Evolutionary conservation across 345 rosid species (phyloP).

Genomic region (Salix purpurea): DNA sequence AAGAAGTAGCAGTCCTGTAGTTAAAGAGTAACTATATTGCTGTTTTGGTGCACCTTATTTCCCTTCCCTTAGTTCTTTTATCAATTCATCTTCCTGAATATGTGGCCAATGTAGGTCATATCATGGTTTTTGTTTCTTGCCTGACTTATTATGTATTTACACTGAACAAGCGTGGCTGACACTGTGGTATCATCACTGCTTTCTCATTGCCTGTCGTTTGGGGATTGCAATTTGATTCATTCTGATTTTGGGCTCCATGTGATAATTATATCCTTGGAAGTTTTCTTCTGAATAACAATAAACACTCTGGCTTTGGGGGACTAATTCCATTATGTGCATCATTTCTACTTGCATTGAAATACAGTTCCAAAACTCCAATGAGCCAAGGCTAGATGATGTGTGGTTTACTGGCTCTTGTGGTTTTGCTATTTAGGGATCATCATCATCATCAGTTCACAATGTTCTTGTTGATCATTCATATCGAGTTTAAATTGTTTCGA

Average conservation of each 20-base stretch:
- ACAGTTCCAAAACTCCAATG: not conserved
- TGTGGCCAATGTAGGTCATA: not conserved
- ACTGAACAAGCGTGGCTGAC: not conserved
- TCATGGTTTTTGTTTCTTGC: not conserved
- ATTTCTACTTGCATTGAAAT: not conserved
- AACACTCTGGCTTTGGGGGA: not conserved
- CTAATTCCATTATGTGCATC: constrained; percentile 6
- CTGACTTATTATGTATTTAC: not conserved
- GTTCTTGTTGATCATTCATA: not conserved
- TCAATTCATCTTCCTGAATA: not conserved
- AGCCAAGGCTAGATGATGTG: not conserved
- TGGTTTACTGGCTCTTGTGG: not conserved
- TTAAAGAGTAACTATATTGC: not conserved
- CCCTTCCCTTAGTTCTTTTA: not conserved
- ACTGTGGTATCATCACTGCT: not conserved
- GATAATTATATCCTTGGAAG: constrained; percentile 3
- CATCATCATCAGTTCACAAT: too few relatives aligned
- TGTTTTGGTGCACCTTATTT: not conserved
- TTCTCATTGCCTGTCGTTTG: constrained; percentile 5
- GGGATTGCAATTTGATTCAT: constrained; percentile 2
- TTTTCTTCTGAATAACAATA: constrained; percentile 4
- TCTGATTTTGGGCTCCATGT: constrained; percentile 19
- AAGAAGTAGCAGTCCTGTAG: not conserved
- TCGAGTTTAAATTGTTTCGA: not conserved
- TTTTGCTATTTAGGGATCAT: not conserved